These are phyloP conservation scores for Diaporthe australafricana DNA, from an alignment of 2,329 filamentous ascomycete genomes.

Conservation along the genomic window DNA sequence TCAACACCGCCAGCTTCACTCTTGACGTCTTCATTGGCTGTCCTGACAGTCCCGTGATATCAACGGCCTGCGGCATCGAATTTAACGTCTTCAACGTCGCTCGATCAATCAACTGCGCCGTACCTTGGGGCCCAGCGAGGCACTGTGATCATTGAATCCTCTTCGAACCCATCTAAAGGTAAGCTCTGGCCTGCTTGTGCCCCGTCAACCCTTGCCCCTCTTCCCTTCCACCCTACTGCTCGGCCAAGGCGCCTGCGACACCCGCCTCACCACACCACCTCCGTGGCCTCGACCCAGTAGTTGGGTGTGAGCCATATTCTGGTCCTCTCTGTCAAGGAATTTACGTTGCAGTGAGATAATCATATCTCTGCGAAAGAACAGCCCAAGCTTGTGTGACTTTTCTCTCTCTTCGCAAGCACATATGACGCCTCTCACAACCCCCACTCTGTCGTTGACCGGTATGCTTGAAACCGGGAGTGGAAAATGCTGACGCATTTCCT, in stretches of 20 bases:
- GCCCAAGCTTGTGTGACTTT: conserved; percentile 29
- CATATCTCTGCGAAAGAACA: conserved; percentile 12
- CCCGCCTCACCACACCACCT: conserved; percentile 27
- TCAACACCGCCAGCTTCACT: conserved; percentile 59
- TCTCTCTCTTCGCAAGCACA: neutral
- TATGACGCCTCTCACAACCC: neutral
- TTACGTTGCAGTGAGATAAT: neutral
- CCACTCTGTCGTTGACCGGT: neutral
- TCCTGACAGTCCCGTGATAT: conserved; percentile 64
- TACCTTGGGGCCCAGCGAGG: conserved; percentile 22
- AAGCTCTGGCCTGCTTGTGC: conserved; percentile 16
- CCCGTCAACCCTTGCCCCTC: conserved; percentile 8
- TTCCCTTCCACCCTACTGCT: conserved; percentile 22
- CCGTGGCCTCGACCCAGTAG: neutral
- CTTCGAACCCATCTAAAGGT: neutral
- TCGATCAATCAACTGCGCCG: conserved; percentile 46
- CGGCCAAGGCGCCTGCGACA: conserved; percentile 4
- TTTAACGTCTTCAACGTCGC: conserved; percentile 44
- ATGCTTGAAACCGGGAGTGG: neutral
- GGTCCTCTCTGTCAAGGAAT: neutral
- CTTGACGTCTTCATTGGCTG: conserved; percentile 61
- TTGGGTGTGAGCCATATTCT: neutral
- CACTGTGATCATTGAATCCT: conserved; percentile 22
- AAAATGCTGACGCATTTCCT: conserved; percentile 31
- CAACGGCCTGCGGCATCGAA: conserved; percentile 55